These are phyloP conservation scores for Venturia nashicola DNA, from an alignment of 2,329 filamentous ascomycete genomes.

Conservation along the genomic window DNA sequence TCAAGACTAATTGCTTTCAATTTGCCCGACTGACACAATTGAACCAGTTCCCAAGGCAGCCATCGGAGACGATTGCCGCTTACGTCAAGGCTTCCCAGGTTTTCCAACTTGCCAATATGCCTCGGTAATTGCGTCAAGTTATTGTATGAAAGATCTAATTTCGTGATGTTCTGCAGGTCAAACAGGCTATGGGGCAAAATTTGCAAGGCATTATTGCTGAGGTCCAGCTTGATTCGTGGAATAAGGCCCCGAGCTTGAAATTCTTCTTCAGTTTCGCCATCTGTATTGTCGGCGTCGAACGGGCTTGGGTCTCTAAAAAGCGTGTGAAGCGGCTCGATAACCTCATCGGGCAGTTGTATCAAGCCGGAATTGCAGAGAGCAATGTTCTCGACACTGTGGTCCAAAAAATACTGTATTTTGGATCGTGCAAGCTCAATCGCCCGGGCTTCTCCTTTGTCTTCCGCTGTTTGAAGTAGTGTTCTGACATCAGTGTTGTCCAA, in stretches of 20 bases:
- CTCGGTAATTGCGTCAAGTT: constrained; percentile 48
- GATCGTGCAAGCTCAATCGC: neutral
- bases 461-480: neutral
- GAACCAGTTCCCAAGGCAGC: constrained; percentile 51
- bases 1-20: neutral
- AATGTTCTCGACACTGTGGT: neutral
- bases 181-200: constrained; percentile 49
- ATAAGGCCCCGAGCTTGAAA: constrained; percentile 48
- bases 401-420: neutral
- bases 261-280: neutral
- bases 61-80: constrained; percentile 49
- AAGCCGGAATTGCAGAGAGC: neutral
- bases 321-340: constrained; percentile 41
- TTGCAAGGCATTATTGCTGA: constrained; percentile 46
- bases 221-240: constrained; percentile 47
- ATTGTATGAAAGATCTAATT: constrained; percentile 56
- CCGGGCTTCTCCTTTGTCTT: neutral
- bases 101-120: constrained; percentile 43
- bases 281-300: constrained; percentile 20
- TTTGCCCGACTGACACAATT: constrained; percentile 31
- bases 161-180: constrained; percentile 47
- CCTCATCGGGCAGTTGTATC: constrained; percentile 39
- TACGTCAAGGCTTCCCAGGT: constrained; percentile 52
- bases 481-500: neutral
- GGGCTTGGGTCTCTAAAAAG: constrained; percentile 26